Base-by-base conservation (phyloP, 257 asterid species). In the Rubia yunnanensis region DNA sequence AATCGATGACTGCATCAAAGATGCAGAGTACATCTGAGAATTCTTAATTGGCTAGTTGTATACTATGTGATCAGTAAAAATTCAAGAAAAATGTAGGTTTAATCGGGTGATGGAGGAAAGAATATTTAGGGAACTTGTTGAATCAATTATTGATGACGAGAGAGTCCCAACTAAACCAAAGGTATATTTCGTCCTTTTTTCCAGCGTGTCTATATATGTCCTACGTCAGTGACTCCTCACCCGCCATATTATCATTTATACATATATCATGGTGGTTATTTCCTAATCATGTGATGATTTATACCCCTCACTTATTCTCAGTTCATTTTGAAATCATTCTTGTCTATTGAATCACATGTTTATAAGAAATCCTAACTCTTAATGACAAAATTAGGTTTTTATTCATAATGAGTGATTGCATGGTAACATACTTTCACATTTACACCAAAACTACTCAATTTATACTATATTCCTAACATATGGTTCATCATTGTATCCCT, bases 191-290 rank as follows among this genome's bases (percentile, higher is more conserved):
- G 83, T 81, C 84, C 66, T 70, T 78, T n/a, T 76, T 71, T 80
- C 85, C 64, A 76, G 68, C 73, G 59, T 63, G 78, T 71, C n/a
- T 70, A 70, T 77, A 77, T 81, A 20, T n/a, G 85, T 52, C 87
- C 95, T 86, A 77, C 85, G 78, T 82, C 82, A 85, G 85, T 83
- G 95, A 88, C 95, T 83, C 81, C 86, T 85, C 85, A 88, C 85
- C 94, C 64, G 58, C 80, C 79, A 34, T 48, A 35, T 35, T 35
- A 35, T 35, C 39, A 35, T 35, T 3, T 17, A 46, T 13, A 10
- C 5, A 23, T 24, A 10, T 20, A 55, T 26, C 34, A 10, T 27
- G 61, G 61, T 56, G 36, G 7, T 14, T 56, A 56, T 24, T 24
- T 27, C 20, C 5, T 56, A 56, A 53, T 20, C 31, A 9, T 53